phyloP scores from a whole-genome alignment of 2,329 filamentous ascomycete species.

The Cordyceps cicadae region DNA sequence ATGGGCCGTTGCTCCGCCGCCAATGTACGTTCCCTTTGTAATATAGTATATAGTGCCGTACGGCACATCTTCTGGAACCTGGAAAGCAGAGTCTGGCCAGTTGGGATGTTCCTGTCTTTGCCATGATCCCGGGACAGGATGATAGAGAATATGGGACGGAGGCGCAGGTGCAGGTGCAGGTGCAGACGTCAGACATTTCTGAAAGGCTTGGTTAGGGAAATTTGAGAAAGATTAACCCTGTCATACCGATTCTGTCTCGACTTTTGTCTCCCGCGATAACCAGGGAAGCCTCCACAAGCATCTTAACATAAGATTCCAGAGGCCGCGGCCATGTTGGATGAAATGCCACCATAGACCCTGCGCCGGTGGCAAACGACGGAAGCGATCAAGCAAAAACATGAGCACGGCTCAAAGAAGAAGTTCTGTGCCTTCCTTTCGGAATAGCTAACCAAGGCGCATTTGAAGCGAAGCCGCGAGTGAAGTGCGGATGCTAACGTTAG shows the following conservation, averaged over 20 bases:
- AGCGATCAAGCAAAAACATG: too few relatives aligned
- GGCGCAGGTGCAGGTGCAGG: neutral
- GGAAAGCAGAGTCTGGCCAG: slow-evolving; percentile 17
- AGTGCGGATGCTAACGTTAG: too few relatives aligned
- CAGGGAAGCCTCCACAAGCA: neutral
- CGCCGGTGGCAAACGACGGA: too few relatives aligned
- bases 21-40: slow-evolving; percentile 16
- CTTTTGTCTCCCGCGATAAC: neutral
- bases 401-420: too few relatives aligned
- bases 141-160: slow-evolving; percentile 7
- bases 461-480: too few relatives aligned
- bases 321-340: neutral
- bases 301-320: neutral
- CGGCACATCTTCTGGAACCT: slow-evolving; percentile 14
- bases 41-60: slow-evolving; percentile 17
- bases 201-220: too few relatives aligned
- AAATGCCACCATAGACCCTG: neutral
- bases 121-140: slow-evolving; percentile 16
- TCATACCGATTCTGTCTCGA: neutral
- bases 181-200: neutral
- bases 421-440: too few relatives aligned
- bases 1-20: slow-evolving; percentile 14
- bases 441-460: too few relatives aligned
- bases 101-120: slow-evolving; percentile 15
- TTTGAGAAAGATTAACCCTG: too few relatives aligned